Percentiles rank a stretch among this genome's conserved stretches.
These are phyloP conservation scores for Leptographium radiaticola DNA, from an alignment of 2,329 filamentous ascomycete genomes.

Conservation along the genomic window DNA sequence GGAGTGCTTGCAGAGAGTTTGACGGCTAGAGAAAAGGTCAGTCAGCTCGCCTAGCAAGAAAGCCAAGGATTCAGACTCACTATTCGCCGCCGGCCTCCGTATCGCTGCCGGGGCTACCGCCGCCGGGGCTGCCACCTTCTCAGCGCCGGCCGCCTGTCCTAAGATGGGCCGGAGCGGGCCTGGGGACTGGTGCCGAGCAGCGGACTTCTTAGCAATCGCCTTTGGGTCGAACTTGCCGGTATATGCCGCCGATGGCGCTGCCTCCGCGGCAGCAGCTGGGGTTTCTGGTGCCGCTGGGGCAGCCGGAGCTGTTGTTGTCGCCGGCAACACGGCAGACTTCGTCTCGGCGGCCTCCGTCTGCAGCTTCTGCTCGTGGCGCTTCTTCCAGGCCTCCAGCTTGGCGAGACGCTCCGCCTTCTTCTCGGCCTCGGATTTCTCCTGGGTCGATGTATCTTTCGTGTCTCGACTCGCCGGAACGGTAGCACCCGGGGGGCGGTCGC, in stretches of 20 bases:
- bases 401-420: constrained; percentile 71
- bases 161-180: constrained; percentile 37
- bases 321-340: constrained; percentile 11
- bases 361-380: constrained; percentile 68
- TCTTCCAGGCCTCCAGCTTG: constrained; percentile 83
- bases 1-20: constrained; percentile 34
- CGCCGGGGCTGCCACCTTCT: constrained; percentile 11
- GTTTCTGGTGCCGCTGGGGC: constrained; percentile 38
- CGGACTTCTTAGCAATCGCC: constrained; percentile 67
- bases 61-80: background rate
- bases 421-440: constrained; percentile 51
- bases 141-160: constrained; percentile 21
- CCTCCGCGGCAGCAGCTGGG: constrained; percentile 16
- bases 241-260: constrained; percentile 38
- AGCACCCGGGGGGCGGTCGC: constrained; percentile 26
- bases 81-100: constrained; percentile 1
- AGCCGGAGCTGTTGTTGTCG: constrained; percentile 32
- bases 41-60: background rate
- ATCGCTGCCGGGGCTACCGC: background rate
- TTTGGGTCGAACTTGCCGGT: constrained; percentile 79
- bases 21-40: background rate
- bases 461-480: too few relatives aligned
- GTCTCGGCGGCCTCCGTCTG: constrained; percentile 13
- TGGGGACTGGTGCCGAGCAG: constrained; percentile 42
- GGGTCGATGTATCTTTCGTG: background rate